phyloP scores from a whole-genome alignment of 139 green algal genomes.

The Coelastrella sp. region DNA sequence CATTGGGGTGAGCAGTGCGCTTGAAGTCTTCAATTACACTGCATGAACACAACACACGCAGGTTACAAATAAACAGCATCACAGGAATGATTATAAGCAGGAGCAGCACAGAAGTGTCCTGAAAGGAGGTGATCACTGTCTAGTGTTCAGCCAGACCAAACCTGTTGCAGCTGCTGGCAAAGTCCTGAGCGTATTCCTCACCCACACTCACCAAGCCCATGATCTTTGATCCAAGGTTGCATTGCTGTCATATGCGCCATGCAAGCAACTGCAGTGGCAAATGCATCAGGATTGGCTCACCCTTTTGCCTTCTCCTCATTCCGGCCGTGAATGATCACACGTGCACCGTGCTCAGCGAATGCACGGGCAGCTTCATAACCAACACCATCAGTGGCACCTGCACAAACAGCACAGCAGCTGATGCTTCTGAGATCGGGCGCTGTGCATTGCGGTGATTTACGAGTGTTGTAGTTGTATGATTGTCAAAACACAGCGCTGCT shows the following conservation, averaged over 20 bases:
- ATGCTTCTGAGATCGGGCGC: neutral
- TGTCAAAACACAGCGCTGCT: too few species aligned
- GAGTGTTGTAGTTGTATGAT: too few species aligned
- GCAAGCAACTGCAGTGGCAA: too few species aligned
- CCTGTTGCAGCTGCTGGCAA: too few species aligned
- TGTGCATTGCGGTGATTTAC: neutral
- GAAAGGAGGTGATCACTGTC: too few species aligned
- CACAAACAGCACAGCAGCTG: neutral
- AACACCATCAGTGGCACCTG: conserved; percentile 52
- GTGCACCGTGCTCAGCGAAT: conserved; percentile 50
- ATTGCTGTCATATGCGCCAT: too few species aligned
- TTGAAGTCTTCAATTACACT: conserved; percentile 47
- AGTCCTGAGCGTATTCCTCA: too few species aligned
- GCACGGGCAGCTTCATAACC: conserved; percentile 46
- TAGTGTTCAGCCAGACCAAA: too few species aligned
- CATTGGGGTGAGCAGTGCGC: conserved; percentile 3
- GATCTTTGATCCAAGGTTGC: too few species aligned
- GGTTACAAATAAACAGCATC: neutral
- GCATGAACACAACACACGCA: neutral
- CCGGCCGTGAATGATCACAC: conserved; percentile 51
- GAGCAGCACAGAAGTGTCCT: too few species aligned
- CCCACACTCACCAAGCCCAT: too few species aligned
- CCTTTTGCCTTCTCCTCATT: conserved; percentile 50
- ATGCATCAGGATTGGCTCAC: neutral
- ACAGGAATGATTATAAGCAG: too few species aligned